Percentiles rank a stretch among this genome's conserved stretches.
Evolutionary conservation across 371 early-diverging fungal genomes (phyloP).

Genomic region (Haplosporangium sp.): DNA sequence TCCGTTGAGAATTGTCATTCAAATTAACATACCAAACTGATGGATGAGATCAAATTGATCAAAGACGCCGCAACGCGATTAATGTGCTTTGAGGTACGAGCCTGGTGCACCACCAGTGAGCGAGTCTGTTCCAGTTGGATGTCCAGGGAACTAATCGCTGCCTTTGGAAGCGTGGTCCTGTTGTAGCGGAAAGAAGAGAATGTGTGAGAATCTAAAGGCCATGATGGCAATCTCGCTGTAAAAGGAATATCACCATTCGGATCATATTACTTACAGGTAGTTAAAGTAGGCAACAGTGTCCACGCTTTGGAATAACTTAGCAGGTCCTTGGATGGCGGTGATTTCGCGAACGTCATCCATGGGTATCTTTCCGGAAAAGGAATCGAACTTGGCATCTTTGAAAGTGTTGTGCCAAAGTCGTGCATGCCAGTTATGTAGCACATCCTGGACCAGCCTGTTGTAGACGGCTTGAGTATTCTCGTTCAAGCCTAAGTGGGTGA

Average conservation of each 20-base stretch:
- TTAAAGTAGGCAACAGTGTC: slow-evolving; percentile 67
- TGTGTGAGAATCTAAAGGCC: slow-evolving; percentile 7
- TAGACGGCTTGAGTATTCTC: slow-evolving; percentile 42
- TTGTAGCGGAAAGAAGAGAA: slow-evolving; percentile 8
- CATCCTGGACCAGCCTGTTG: slow-evolving; percentile 55
- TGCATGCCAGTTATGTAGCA: slow-evolving; percentile 59
- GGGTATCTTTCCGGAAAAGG: slow-evolving; percentile 41
- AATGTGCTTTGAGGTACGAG: slow-evolving; percentile 33
- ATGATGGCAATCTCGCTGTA: background rate
- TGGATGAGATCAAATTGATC: slow-evolving; percentile 42
- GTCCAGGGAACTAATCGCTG: slow-evolving; percentile 52
- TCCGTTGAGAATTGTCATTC: background rate
- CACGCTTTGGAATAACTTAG: slow-evolving; percentile 67
- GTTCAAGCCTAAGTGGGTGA: slow-evolving; percentile 21
- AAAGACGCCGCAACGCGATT: slow-evolving; percentile 54
- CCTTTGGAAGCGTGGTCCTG: slow-evolving; percentile 52
- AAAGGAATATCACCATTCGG: background rate
- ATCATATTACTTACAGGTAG: slow-evolving; percentile 57
- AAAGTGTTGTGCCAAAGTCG: slow-evolving; percentile 59
- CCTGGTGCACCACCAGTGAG: slow-evolving; percentile 45
- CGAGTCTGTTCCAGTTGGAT: slow-evolving; percentile 50
- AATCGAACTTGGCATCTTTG: slow-evolving; percentile 50
- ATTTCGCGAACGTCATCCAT: slow-evolving; percentile 50
- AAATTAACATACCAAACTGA: slow-evolving; percentile 34
- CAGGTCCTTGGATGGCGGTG: slow-evolving; percentile 62